Percentiles rank a stretch among this genome's conserved stretches.
Evolutionary conservation across 2,329 filamentous ascomycete genomes (phyloP).

Genomic region (Apiospora kogelbergensis): DNA sequence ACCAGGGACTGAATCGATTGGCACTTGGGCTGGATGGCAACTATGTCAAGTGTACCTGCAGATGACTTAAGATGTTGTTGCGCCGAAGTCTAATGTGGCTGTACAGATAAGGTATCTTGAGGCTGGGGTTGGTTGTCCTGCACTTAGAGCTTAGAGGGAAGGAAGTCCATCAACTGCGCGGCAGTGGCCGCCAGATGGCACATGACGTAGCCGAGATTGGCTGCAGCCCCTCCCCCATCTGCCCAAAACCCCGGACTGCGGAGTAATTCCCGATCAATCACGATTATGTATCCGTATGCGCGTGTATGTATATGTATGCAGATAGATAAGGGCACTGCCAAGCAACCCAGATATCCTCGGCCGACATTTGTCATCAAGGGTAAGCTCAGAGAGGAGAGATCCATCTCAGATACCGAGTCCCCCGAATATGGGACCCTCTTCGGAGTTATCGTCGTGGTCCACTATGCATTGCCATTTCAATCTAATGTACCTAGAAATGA

Average conservation of each 20-base stretch:
- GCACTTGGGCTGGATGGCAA: not conserved
- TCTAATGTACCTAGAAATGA: not conserved
- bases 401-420: not conserved
- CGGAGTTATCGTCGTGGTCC: not conserved
- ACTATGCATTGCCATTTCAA: not conserved
- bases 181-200: not conserved
- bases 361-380: not conserved
- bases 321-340: not conserved
- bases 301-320: not conserved
- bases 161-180: not conserved
- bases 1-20: not conserved
- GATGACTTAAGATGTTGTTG: slow-evolving; percentile 2
- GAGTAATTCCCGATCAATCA: not conserved
- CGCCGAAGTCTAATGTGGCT: not conserved
- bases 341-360: not conserved
- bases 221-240: not conserved
- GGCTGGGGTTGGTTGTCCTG: not conserved
- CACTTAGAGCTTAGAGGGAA: not conserved
- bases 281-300: not conserved
- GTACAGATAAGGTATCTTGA: slow-evolving; percentile 2
- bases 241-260: not conserved
- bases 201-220: not conserved
- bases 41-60: not conserved
- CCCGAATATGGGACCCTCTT: not conserved
- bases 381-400: not conserved